Percentiles rank a stretch among this genome's conserved stretches.
These are phyloP conservation scores for Jaenimonas drosophilae DNA, from an alignment of 208 protist genomes.

Conservation along the genomic window DNA sequence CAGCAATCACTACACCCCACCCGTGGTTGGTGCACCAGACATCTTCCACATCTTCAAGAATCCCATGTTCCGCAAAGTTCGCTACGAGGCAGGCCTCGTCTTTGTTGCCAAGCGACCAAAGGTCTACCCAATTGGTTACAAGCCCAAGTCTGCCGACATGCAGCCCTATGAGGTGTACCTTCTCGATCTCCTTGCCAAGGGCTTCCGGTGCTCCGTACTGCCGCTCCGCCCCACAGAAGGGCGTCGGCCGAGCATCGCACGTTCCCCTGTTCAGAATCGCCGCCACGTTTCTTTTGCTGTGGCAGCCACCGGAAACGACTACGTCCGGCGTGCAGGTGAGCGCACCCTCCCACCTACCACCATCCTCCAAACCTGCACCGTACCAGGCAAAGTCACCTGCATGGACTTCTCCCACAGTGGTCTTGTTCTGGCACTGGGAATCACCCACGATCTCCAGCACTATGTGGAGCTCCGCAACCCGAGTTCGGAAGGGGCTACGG, in stretches of 20 bases:
- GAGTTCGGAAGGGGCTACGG: slow-evolving; percentile 17
- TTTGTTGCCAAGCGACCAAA: slow-evolving; percentile 11
- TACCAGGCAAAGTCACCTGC: slow-evolving; percentile 49
- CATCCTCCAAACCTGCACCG: slow-evolving; percentile 27
- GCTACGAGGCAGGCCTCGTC: slow-evolving; percentile 31
- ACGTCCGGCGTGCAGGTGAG: slow-evolving; percentile 35
- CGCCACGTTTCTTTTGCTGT: not conserved
- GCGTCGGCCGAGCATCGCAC: slow-evolving; percentile 1
- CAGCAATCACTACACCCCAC: not conserved
- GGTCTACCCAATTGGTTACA: too few species aligned
- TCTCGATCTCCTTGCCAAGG: slow-evolving; percentile 23
- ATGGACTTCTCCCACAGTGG: slow-evolving; percentile 37
- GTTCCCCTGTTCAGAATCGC: not conserved
- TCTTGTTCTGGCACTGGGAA: slow-evolving; percentile 37
- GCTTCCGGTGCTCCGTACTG: slow-evolving; percentile 18
- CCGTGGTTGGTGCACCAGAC: slow-evolving; percentile 9
- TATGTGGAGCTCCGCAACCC: slow-evolving; percentile 47
- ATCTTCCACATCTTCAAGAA: slow-evolving; percentile 45
- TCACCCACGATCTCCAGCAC: slow-evolving; percentile 46
- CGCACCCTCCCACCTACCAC: slow-evolving; percentile 41
- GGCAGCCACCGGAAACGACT: slow-evolving; percentile 13
- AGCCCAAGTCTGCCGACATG: not conserved
- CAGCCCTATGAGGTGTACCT: slow-evolving; percentile 53
- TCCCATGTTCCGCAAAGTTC: slow-evolving; percentile 37
- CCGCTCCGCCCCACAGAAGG: not conserved